phyloP scores from a whole-genome alignment of 371 early-diverging fungal species.

The Mortierella sp. region DNA sequence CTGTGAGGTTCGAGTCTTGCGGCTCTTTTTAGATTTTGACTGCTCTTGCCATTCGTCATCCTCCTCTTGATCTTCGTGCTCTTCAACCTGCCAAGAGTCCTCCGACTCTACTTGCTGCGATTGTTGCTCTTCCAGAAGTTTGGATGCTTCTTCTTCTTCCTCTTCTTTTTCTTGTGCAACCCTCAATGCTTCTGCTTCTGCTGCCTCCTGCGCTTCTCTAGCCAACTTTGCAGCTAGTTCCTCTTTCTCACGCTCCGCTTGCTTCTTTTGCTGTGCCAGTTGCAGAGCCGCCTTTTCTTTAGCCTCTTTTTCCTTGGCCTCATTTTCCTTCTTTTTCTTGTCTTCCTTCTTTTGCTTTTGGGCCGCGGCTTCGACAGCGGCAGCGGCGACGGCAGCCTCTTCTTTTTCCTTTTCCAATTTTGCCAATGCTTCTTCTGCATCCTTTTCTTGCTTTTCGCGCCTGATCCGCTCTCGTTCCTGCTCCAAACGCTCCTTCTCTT shows the following conservation, averaged over 20 bases:
- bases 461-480: conserved; percentile 24
- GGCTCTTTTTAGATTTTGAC: conserved; percentile 56
- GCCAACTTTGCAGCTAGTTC: conserved; percentile 19
- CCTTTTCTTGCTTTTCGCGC: conserved; percentile 20
- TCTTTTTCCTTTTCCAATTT: conserved; percentile 22
- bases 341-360: conserved; percentile 41
- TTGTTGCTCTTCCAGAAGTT: conserved; percentile 20
- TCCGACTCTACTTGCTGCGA: conserved; percentile 12
- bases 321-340: conserved; percentile 35
- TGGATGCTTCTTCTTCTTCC: conserved; percentile 7
- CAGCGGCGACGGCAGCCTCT: conserved; percentile 15
- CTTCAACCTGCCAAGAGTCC: conserved; percentile 32
- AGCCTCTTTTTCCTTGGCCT: conserved; percentile 22
- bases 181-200: conserved; percentile 10
- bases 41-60: conserved; percentile 57
- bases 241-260: conserved; percentile 16
- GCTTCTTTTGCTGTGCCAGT: conserved; percentile 18
- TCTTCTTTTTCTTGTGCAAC: conserved; percentile 16
- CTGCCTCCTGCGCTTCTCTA: conserved; percentile 11
- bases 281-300: conserved; percentile 23
- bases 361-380: conserved; percentile 5
- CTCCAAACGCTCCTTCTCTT: conserved; percentile 24
- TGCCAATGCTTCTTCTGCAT: conserved; percentile 2
- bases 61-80: conserved; percentile 29
- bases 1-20: conserved; percentile 49